A percentile compares a stretch with the other conserved stretches of the same genome.
These are phyloP conservation scores for Plasmopara halstedii DNA, from an alignment of 352 stramenopile species.

Conservation along the genomic window DNA sequence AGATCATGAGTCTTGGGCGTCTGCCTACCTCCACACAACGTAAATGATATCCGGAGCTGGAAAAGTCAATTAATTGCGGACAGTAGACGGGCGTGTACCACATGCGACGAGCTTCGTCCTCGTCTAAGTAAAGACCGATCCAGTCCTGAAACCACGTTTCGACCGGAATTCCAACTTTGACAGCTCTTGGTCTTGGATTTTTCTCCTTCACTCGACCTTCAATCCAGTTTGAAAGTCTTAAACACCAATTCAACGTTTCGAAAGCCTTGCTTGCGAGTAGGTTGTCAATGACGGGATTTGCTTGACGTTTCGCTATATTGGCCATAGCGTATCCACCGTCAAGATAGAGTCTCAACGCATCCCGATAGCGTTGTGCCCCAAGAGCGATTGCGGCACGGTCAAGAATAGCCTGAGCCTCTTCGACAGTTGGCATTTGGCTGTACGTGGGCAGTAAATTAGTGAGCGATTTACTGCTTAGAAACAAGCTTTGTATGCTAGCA, in stretches of 20 bases:
- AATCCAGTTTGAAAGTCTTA: constrained; percentile 73
- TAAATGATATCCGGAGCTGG: background rate
- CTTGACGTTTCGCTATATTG: constrained; percentile 70
- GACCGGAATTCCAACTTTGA: constrained; percentile 73
- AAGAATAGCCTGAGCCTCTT: constrained; percentile 67
- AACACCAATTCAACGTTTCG: constrained; percentile 83
- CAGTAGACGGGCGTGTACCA: background rate
- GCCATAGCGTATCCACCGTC: constrained; percentile 81
- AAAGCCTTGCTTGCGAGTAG: constrained; percentile 80
- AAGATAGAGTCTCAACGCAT: constrained; percentile 76
- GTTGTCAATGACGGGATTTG: constrained; percentile 80
- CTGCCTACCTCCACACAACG: background rate
- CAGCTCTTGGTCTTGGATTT: constrained; percentile 60
- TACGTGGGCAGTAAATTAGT: constrained; percentile 70
- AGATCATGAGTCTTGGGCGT: background rate
- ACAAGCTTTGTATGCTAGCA: constrained; percentile 57
- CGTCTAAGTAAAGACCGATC: background rate
- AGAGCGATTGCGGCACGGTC: constrained; percentile 61
- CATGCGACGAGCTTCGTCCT: background rate
- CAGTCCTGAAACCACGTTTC: constrained; percentile 70
- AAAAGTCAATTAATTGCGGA: background rate
- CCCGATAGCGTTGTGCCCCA: constrained; percentile 53
- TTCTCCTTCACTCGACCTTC: constrained; percentile 73
- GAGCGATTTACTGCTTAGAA: constrained; percentile 76
- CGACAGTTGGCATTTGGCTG: constrained; percentile 63